Evolutionary conservation across 1,284 basidiomycete genomes (phyloP).

Genomic region (Ganoderma lucidum): DNA sequence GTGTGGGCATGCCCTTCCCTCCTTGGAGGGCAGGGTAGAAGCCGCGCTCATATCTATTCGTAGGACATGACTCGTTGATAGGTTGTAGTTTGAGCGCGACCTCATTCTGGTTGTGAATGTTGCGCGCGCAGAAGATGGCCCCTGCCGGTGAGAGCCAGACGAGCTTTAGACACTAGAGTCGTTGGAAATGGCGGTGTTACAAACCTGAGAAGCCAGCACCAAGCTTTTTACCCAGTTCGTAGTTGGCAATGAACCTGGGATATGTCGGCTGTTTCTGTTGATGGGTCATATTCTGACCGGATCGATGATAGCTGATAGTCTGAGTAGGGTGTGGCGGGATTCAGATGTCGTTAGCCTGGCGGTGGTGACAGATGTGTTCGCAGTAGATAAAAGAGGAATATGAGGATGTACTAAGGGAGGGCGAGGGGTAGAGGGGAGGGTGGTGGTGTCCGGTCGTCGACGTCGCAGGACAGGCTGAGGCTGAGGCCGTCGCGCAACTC

Average conservation of each 20-base stretch:
- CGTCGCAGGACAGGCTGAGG: conserved; percentile 9
- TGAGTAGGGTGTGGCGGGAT: conserved; percentile 15
- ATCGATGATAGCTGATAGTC: conserved; percentile 17
- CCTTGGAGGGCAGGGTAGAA: conserved; percentile 78
- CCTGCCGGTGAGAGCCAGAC: conserved; percentile 47
- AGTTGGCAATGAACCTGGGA: conserved; percentile 44
- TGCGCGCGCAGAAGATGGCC: conserved; percentile 67
- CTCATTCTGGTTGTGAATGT: conserved; percentile 62
- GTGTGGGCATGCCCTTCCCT: conserved; percentile 73
- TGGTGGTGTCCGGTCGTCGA: conserved; percentile 11
- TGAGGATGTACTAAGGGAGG: not conserved
- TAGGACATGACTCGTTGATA: conserved; percentile 73
- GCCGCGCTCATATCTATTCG: conserved; percentile 71
- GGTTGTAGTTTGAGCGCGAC: conserved; percentile 78
- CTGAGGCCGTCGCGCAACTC: conserved; percentile 24
- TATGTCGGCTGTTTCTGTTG: conserved; percentile 21
- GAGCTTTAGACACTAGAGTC: not conserved
- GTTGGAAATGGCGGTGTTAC: conserved; percentile 14
- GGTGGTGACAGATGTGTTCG: not conserved
- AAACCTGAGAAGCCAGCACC: conserved; percentile 48
- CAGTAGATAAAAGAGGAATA: not conserved
- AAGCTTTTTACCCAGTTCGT: conserved; percentile 40
- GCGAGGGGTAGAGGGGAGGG: conserved; percentile 12
- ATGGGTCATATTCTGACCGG: conserved; percentile 20
- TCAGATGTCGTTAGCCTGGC: conserved; percentile 5